Evolutionary conservation across 2,329 filamentous ascomycete species (phyloP).

Genomic region (Trichocomaceae sp.): DNA sequence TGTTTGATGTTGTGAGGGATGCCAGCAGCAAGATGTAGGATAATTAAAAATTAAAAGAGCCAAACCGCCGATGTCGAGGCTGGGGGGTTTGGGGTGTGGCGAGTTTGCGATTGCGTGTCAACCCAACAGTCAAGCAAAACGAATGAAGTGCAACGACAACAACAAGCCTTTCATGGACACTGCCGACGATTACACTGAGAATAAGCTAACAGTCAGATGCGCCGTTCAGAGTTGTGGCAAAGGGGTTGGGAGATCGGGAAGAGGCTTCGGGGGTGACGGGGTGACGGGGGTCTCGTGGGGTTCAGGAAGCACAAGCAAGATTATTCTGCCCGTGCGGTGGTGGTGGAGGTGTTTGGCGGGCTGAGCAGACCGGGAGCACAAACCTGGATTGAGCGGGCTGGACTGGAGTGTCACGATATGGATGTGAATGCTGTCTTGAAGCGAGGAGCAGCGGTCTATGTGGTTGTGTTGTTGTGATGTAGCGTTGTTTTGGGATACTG

Average conservation of each 20-base stretch:
- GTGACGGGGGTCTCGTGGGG: conserved; percentile 18
- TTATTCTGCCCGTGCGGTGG: conserved; percentile 8
- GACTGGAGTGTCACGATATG: not conserved
- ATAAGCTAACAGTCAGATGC: conserved; percentile 15
- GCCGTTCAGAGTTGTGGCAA: not conserved
- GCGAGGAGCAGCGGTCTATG: conserved; percentile 8
- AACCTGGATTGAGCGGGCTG: not conserved
- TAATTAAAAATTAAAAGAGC: conserved; percentile 25
- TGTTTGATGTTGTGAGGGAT: conserved; percentile 36
- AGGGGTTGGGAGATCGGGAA: conserved; percentile 9
- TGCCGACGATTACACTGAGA: conserved; percentile 12
- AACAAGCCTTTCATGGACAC: conserved; percentile 17
- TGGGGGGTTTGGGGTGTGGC: conserved; percentile 10
- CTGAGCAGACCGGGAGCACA: conserved; percentile 3
- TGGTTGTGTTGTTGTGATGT: too few species aligned
- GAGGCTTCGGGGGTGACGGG: conserved; percentile 19
- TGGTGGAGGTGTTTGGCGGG: conserved; percentile 1
- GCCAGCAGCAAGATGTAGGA: conserved; percentile 19
- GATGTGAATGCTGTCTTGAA: not conserved
- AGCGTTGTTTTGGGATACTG: not conserved
- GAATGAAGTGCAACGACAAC: conserved; percentile 13
- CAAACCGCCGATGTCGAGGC: conserved; percentile 29
- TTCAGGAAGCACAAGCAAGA: conserved; percentile 8
- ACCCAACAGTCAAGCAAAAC: conserved; percentile 24
- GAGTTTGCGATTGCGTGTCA: conserved; percentile 18